Conservation (phyloP, 495 filamentous ascomycete genomes). For the Trichoderma reesei region DNA sequence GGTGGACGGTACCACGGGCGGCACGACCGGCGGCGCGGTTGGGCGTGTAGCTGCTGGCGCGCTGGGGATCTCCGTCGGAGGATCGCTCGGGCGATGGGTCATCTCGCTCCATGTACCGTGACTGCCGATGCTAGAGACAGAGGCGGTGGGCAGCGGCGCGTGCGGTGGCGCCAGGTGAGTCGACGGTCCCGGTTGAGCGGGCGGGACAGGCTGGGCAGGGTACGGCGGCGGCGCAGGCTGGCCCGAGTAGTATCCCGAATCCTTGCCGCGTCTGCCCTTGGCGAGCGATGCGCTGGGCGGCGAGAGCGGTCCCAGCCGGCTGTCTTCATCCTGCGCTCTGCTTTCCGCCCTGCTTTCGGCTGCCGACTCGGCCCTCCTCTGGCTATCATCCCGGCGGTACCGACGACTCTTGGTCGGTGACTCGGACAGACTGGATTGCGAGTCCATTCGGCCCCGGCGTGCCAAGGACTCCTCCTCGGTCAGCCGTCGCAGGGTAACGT, state of each 20-base stretch:
- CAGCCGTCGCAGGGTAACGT: constrained; percentile 56
- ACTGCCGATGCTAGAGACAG: constrained; percentile 32
- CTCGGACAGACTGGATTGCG: constrained; percentile 39
- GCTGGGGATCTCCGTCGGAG: constrained; percentile 8
- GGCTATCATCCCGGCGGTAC: constrained; percentile 36
- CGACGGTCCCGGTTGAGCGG: constrained; percentile 28
- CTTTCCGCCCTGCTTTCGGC: constrained; percentile 29
- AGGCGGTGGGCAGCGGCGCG: constrained; percentile 6
- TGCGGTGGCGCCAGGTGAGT: constrained; percentile 18
- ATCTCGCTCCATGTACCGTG: constrained; percentile 31
- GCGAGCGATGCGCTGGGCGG: constrained; percentile 40
- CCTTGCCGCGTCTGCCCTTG: constrained; percentile 35
- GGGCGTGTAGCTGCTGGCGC: no score
- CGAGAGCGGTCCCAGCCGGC: constrained; percentile 22
- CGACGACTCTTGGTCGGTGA: constrained; percentile 28
- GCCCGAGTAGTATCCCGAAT: constrained; percentile 45
- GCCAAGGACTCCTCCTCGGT: background rate
- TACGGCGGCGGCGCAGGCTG: constrained; percentile 15
- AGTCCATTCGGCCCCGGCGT: constrained; percentile 19
- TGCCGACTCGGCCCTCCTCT: constrained; percentile 27
- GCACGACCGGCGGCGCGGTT: constrained; percentile 15
- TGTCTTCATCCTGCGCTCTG: constrained; percentile 19
- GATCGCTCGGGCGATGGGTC: constrained; percentile 26
- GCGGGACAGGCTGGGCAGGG: no score
- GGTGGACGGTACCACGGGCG: background rate